These are phyloP conservation scores for Microdochium nivale DNA, from an alignment of 2,329 filamentous ascomycete genomes.

Conservation along the genomic window DNA sequence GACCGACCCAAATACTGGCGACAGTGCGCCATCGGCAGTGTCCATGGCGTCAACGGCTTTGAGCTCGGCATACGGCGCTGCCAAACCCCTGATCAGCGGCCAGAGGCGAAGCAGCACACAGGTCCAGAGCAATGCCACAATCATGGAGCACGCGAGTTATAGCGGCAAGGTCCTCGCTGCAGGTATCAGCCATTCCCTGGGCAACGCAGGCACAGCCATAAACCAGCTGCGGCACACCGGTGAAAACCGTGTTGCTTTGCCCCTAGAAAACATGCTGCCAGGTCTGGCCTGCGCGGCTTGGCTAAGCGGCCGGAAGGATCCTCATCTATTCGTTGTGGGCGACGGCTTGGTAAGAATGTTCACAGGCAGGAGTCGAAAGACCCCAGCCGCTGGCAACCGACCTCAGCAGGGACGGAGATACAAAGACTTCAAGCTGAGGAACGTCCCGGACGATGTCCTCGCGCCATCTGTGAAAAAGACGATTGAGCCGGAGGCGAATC, in stretches of 20 bases:
- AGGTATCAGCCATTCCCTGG: conserved; percentile 65
- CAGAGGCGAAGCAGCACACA: conserved; percentile 43
- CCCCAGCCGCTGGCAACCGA: conserved; percentile 43
- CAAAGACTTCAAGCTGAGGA: conserved; percentile 58
- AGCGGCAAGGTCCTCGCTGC: conserved; percentile 65
- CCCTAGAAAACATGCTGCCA: conserved; percentile 42
- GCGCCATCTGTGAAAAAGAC: conserved; percentile 47
- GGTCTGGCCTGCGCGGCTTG: conserved; percentile 55
- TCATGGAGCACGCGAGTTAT: conserved; percentile 57
- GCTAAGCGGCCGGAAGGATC: conserved; percentile 53
- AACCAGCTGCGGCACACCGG: conserved; percentile 65
- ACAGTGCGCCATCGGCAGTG: conserved; percentile 46
- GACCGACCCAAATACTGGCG: conserved; percentile 35
- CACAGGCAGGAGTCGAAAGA: conserved; percentile 45
- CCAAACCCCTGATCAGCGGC: conserved; percentile 49
- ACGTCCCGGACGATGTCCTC: conserved; percentile 50
- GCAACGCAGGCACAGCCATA: conserved; percentile 62
- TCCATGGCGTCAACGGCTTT: conserved; percentile 64
- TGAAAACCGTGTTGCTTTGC: conserved; percentile 66
- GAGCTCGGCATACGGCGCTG: conserved; percentile 61
- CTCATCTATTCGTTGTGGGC: conserved; percentile 56
- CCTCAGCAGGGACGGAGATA: conserved; percentile 48
- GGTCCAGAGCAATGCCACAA: conserved; percentile 30
- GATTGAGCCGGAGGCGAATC: conserved; percentile 46
- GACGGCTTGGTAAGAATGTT: conserved; percentile 60